Base-by-base conservation (phyloP, 2,329 filamentous ascomycete genomes). In the Sarocladiaceae sp. region DNA sequence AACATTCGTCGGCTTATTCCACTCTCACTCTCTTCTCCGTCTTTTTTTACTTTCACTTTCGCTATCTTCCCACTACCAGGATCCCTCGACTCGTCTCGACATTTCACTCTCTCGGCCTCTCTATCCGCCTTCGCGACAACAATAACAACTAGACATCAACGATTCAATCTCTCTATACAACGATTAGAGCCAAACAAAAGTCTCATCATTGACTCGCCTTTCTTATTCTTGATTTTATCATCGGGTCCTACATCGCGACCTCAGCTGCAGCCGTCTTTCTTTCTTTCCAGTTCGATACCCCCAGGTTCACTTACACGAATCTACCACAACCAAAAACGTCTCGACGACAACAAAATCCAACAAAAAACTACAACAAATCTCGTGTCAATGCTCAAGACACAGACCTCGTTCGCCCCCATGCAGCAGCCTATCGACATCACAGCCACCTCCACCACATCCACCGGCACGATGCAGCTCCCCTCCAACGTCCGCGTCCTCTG, bases 401-500 rank as follows among this genome's bases (percentile, higher is more conserved):
- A 41, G 23, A 23, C 9, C 23, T 18, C 24, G 13, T 29, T 27
- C 23, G n/a, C n/a, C n/a, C n/a, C n/a, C n/a, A n/a, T n/a, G n/a
- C n/a, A n/a, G n/a, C n/a, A n/a, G n/a, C 37, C 20, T 13, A 19
- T 41, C 24, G n/a, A 13, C 37, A 18, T 24, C 37, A 24, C 23
- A 29, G 26, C 37, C 37, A 21, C 10, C 19, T 35, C 16, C n/a
- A 35, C 16, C 6, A 15, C 37, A 41, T 41, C 37, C 37, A 41
- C 45, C 47, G 50, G 40, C 50, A 51, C 29, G 23, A 62, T 62
- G 58, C 60, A 63, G 26, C 52, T 69, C 48, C 65, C 63, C 54
- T 53, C 62, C 52, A 64, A 70, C 55, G 60, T 74, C 56, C 66
- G 65, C 51, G 64, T 64, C 47, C 56, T 72, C 37, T 66, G 63